Evolutionary conservation across 148 eudicot genomes (phyloP).

Genomic region (Fagopyrum homotropicum): DNA sequence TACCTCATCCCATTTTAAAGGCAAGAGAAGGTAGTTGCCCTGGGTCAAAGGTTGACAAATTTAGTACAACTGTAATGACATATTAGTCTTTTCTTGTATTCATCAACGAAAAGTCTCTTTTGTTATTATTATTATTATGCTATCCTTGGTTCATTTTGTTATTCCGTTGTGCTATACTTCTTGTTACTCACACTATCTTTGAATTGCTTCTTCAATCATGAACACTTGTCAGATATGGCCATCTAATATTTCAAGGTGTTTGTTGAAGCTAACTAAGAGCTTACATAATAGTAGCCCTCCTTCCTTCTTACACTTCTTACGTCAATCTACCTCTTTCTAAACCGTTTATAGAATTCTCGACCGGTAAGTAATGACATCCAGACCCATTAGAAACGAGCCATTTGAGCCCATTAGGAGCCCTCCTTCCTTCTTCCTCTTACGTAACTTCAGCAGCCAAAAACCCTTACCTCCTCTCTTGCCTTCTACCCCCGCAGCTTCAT

Average conservation of each 20-base stretch:
- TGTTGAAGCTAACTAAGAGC: conserved; percentile 54
- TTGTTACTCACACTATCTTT: conserved; percentile 8
- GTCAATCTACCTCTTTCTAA: too few species aligned
- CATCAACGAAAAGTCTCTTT: not conserved
- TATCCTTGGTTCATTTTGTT: not conserved
- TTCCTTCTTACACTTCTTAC: too few species aligned
- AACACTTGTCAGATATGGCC: conserved; percentile 74
- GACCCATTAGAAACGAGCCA: too few species aligned
- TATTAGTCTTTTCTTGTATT: not conserved
- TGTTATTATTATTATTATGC: not conserved
- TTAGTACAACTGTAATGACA: not conserved
- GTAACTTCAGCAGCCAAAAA: too few species aligned
- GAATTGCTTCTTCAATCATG: conserved; percentile 17
- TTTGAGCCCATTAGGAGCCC: too few species aligned
- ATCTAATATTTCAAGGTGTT: conserved; percentile 65
- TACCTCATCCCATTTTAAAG: conserved; percentile 58
- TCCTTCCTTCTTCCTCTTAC: too few species aligned
- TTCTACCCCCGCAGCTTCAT: too few species aligned
- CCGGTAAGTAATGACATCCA: too few species aligned
- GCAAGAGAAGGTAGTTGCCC: conserved; percentile 62
- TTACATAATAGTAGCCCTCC: conserved; percentile 50
- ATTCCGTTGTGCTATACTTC: not conserved
- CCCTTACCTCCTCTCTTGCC: too few species aligned
- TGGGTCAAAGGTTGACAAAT: not conserved
- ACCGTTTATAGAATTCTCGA: too few species aligned